Evolutionary conservation across 495 filamentous ascomycete species (phyloP).

Genomic region (Aspergillus leporis): DNA sequence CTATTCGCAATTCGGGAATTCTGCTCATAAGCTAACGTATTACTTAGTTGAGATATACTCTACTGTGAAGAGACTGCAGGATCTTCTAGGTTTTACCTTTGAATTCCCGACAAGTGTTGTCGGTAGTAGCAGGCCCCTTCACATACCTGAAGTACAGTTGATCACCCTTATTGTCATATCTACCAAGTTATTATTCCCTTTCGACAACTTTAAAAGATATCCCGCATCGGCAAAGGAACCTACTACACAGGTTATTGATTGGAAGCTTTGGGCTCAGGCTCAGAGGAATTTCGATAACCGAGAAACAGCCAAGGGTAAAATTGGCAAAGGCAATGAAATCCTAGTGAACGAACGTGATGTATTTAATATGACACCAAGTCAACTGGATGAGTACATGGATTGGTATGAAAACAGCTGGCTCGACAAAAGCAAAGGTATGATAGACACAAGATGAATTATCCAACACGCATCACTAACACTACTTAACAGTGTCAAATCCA

Average conservation of each 20-base stretch:
- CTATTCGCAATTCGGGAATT: neutral
- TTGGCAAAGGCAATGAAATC: slow-evolving; percentile 44
- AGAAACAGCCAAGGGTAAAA: slow-evolving; percentile 22
- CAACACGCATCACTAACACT: neutral
- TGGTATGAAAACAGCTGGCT: slow-evolving; percentile 83
- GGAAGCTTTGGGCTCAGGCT: slow-evolving; percentile 65
- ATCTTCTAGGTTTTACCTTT: slow-evolving; percentile 57
- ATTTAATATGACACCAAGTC: slow-evolving; percentile 62
- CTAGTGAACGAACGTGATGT: slow-evolving; percentile 66
- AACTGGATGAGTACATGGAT: slow-evolving; percentile 82
- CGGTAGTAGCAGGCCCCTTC: slow-evolving; percentile 33
- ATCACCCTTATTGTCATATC: slow-evolving; percentile 72
- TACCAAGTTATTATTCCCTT: slow-evolving; percentile 75
- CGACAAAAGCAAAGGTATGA: slow-evolving; percentile 34
- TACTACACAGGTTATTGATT: slow-evolving; percentile 63
- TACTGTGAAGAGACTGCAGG: slow-evolving; percentile 57
- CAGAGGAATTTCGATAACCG: slow-evolving; percentile 45
- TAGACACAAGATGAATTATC: neutral
- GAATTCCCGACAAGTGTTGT: slow-evolving; percentile 46
- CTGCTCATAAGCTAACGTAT: slow-evolving; percentile 14
- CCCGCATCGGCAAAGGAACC: slow-evolving; percentile 60
- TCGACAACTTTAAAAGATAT: slow-evolving; percentile 62
- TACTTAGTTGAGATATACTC: slow-evolving; percentile 69
- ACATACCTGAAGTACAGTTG: slow-evolving; percentile 72
- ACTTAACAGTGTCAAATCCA: slow-evolving; percentile 27